Evolutionary conservation across 2,329 filamentous ascomycete species (phyloP), one percentile per base, ranked within the genome.

Genomic region (Metarhizium guizhouense): DNA sequence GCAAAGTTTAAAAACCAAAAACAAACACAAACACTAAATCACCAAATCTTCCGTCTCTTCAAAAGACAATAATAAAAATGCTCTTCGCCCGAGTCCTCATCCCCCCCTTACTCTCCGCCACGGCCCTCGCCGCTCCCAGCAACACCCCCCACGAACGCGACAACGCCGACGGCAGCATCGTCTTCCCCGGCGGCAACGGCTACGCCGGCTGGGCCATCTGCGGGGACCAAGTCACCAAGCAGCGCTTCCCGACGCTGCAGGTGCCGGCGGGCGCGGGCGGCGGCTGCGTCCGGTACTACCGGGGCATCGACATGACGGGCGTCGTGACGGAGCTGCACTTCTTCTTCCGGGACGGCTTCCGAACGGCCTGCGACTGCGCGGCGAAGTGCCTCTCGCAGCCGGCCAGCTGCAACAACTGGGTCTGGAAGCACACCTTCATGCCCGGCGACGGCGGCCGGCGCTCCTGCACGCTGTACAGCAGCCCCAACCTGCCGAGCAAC

Each of bases 251-350:
- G 3, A 47, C 32, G 13, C 57, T 58, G 14, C 54, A 56, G 51
- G 57, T 54, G 3, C 57, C 57, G 47, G 54, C 54, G 40, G 29
- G 48, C n/a, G 25, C 25, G 25, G 3, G 54, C 2, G 57, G 57
- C 30, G 57, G 57, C 54, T 58, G 57, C 52, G 54, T 58, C 51
- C 51, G 57, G 8, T 56, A 58, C 54, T 58, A 47, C 47, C 57
- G 49, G 38, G 57, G 57, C 18, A 58, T 58, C 48, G 57, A 58
- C 51, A 58, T 58, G 47, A 58, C 57, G 38, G 57, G 57, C 42
- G 57, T 58, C 54, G 57, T 58, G 29, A 56, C 57, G 29, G 57
- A 56, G 47, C 51, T 42, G 25, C 57, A 58, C 54, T 56, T 58
- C 32, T 56, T 45, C 54, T 56, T 58, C 54, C 51, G 51, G 30